Conservation (phyloP, 1,284 basidiomycete species). For the Gomphus bonarii region DNA sequence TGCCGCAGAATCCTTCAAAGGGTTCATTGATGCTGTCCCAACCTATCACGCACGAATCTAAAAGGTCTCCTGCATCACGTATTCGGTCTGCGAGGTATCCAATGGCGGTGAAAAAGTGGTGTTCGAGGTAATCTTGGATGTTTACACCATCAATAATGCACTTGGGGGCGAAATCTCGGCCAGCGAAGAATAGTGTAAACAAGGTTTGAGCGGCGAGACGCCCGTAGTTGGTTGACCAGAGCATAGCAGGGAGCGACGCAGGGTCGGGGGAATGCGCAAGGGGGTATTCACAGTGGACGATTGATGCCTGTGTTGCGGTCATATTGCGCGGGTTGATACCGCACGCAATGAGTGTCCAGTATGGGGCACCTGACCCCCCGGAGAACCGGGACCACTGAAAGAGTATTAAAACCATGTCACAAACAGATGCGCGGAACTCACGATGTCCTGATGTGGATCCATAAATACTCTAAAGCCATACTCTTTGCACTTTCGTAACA, state of each 20-base stretch:
- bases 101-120: conserved; percentile 76
- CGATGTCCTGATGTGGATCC: conserved; percentile 95
- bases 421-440: conserved; percentile 33
- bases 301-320: conserved; percentile 76
- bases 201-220: conserved; percentile 82
- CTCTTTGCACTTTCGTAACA: conserved; percentile 84
- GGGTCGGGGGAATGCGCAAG: conserved; percentile 54
- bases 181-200: conserved; percentile 93
- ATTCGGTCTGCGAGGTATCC: conserved; percentile 70
- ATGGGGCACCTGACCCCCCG: conserved; percentile 92
- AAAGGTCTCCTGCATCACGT: conserved; percentile 57
- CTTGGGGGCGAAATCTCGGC: conserved; percentile 80
- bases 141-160: conserved; percentile 88
- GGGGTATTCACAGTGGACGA: conserved; percentile 87
- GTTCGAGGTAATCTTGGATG: conserved; percentile 91
- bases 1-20: conserved; percentile 77
- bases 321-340: conserved; percentile 84
- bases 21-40: conserved; percentile 98
- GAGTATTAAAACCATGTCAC: background rate
- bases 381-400: conserved; percentile 92
- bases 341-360: conserved; percentile 89
- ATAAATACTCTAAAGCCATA: conserved; percentile 93
- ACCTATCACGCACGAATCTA: conserved; percentile 85
- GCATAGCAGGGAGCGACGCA: conserved; percentile 77
- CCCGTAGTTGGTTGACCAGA: conserved; percentile 95